Evolutionary conservation across 345 rosid species (phyloP), one percentile per base, ranked within the genome.

Genomic region (Camelina sativa): DNA sequence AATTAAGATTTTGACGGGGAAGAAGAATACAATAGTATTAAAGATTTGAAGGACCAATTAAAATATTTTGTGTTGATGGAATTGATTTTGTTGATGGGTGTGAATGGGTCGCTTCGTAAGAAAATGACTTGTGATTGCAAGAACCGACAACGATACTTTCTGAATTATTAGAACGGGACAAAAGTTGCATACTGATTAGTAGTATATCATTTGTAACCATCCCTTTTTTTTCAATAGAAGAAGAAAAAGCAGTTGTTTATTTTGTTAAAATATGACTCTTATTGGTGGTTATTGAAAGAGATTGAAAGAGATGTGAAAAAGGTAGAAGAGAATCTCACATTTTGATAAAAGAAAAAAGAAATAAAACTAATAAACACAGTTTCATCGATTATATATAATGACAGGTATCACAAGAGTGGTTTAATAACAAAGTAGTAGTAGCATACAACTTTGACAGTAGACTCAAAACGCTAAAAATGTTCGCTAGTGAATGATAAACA

Each of bases 401-500:
- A 20, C 23, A 67, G 0, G 0, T 37, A 57, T 12, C 43, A 38
- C 46, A 67, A 66, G n/a, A 51, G 53, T 65, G 51, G 51, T 53
- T 56, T 46, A 35, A 59, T 43, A 52, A 67, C 74, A 41, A 43
- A 11, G 23, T 38, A 38, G 41, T 38, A 9, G 41, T 38, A 10
- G 41, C 41, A 9, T 38, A 38, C 11, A 4, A 52, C 62, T 30
- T 61, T 43, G 59, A 69, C 20, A 62, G 60, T 54, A 53, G 69
- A 60, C 30, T 35, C 74, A 46, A 54, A 55, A 57, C 50, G 20
- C 67, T 4, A 70, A 76, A 69, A 22, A 67, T 51, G 68, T 75
- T 67, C 62, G 1, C 55, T 75, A 66, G 55, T 23, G 73, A 59
- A 62, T 55, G 13, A 55, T 25, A 23, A 70, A 76, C 71, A 69